Evolutionary conservation across 352 stramenopile genomes (phyloP).

Genomic region (Pythium sp.): DNA sequence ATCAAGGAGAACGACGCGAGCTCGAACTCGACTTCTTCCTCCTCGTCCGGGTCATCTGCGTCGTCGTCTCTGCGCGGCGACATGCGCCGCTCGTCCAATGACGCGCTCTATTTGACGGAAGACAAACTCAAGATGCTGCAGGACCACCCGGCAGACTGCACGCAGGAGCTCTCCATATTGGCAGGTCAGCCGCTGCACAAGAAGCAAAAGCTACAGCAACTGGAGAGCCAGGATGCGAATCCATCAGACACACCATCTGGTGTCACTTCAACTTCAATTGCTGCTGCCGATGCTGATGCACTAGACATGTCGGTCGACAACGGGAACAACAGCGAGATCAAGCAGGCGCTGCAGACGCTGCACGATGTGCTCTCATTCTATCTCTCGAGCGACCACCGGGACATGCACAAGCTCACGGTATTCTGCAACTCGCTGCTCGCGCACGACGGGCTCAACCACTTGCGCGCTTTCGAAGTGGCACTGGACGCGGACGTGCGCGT

Average conservation of each 20-base stretch:
- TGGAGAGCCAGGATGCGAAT: not conserved
- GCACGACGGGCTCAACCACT: conserved; percentile 64
- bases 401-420: conserved; percentile 80
- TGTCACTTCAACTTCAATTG: too few species aligned
- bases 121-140: conserved; percentile 44
- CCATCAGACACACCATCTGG: too few species aligned
- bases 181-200: conserved; percentile 2
- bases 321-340: conserved; percentile 28
- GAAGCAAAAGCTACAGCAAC: not conserved
- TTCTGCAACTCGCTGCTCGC: conserved; percentile 82
- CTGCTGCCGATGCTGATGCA: not conserved
- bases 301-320: not conserved
- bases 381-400: conserved; percentile 60
- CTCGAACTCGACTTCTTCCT: not conserved
- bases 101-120: conserved; percentile 20
- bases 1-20: conserved; percentile 41
- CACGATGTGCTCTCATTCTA: conserved; percentile 74
- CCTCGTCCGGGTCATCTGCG: too few species aligned
- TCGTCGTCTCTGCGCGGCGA: conserved; percentile 17
- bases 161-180: conserved; percentile 52
- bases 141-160: conserved; percentile 58
- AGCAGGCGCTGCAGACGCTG: conserved; percentile 51
- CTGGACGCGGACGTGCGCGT: conserved; percentile 48
- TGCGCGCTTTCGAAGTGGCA: conserved; percentile 54
- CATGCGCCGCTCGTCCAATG: conserved; percentile 39